Evolutionary conservation across 2,329 filamentous ascomycete genomes (phyloP), one percentile per base, ranked within the genome.

Genomic region (Achaetomium macrosporum): DNA sequence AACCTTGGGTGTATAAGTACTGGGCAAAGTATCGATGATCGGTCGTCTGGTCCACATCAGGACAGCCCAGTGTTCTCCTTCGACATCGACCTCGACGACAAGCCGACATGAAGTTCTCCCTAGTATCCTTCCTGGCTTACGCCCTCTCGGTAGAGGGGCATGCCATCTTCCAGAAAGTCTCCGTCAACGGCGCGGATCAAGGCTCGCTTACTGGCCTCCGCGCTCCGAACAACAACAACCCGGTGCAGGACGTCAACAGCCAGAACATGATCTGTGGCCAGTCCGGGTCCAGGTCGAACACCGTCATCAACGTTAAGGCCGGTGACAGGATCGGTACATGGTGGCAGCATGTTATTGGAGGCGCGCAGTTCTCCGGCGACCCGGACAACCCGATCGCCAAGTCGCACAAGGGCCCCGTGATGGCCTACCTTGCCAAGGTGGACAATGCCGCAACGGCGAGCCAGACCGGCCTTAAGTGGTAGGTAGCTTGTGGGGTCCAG

Each of bases 271-370:
- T 73, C 59, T 81, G 78, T 63, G 78, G 78, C 57, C 66, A 66
- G 46, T 65, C 70, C 11, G 72, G 71, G 15, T 66, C 63, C 29
- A 73, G 66, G 10, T 75, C 73, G 3, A 48, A 63, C 51, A 64
- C 67, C 11, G 68, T 81, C 47, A 73, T 81, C 57, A 66, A 69
- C 40, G 73, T 80, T 47, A 71, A 73, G 15, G 69, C 74, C 2
- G 78, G 78, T 12, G 77, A 79, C 62, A 69, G 72, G 58, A 66
- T 81, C 42, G 77, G 77, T 8, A 70, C 76, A 1, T 74, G 69
- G 64, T 81, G 74, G 70, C 75, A 76, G 40, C 77, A 81, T 60
- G 69, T 79, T 47, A 73, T 81, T 51, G 78, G 78, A 49, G 77
- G 77, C 44, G 69, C 73, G 8, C 76, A 81, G 63, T 72, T 69